A percentile compares a stretch with the other conserved stretches of the same genome.
phyloP scores from a whole-genome alignment of 305 asterid genomes.

The Fraxinus sp. region DNA sequence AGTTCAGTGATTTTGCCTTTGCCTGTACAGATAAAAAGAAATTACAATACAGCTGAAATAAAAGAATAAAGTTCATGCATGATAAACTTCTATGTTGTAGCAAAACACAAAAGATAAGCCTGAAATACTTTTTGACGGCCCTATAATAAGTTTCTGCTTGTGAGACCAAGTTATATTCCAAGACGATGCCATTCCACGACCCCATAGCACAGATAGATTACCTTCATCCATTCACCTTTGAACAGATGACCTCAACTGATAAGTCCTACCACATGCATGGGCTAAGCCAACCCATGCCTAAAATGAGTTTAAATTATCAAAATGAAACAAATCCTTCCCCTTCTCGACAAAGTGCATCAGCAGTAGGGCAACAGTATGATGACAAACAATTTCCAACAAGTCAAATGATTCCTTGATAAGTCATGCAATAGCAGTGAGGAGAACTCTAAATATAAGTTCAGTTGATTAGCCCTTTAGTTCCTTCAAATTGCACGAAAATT shows the following conservation, averaged over 20 bases:
- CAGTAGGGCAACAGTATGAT: background rate
- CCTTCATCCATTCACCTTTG: background rate
- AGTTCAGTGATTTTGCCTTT: conserved; percentile 67
- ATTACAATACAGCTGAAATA: conserved; percentile 11
- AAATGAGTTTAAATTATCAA: background rate
- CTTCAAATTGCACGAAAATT: background rate
- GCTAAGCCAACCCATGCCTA: background rate
- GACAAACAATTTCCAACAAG: background rate
- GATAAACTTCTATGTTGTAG: conserved; percentile 9
- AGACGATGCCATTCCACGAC: background rate
- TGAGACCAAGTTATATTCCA: background rate
- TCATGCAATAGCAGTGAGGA: background rate
- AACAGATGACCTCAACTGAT: background rate
- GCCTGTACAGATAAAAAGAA: conserved; percentile 49
- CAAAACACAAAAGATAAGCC: background rate
- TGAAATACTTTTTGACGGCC: background rate
- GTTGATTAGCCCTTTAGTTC: background rate
- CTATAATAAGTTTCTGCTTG: background rate
- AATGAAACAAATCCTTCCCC: background rate
- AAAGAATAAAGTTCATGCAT: background rate
- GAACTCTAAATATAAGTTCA: background rate
- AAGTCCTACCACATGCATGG: background rate
- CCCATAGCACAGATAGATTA: background rate
- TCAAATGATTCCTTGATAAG: background rate
- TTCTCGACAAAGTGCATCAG: background rate